Percentiles rank a stretch among this genome's conserved stretches.
Conservation (phyloP, 2,329 filamentous ascomycete genomes). For the Diplodia seriata region DNA sequence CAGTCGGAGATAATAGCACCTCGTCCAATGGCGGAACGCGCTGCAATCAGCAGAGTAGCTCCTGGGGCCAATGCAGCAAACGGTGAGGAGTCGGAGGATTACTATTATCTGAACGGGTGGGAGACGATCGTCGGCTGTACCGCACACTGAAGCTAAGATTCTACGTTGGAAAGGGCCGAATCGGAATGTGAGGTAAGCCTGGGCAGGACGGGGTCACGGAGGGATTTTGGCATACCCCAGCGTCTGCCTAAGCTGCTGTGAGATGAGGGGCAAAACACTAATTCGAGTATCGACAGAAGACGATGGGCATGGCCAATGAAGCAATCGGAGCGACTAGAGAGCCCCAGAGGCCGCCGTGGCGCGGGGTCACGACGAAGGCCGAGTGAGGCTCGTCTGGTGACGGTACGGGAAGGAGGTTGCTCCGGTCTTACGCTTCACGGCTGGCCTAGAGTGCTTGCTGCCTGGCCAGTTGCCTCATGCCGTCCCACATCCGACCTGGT, state of each 20-base stretch:
- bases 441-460: slow-evolving; percentile 12
- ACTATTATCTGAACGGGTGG: background rate
- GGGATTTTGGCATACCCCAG: background rate
- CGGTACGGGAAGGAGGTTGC: slow-evolving; percentile 11
- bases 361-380: background rate
- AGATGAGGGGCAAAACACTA: slow-evolving; percentile 22
- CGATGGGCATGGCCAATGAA: background rate
- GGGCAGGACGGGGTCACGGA: background rate
- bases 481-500: background rate
- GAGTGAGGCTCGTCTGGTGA: slow-evolving; percentile 19
- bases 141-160: background rate
- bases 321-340: background rate
- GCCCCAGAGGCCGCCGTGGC: background rate
- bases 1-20: background rate
- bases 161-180: slow-evolving; percentile 11
- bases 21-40: background rate
- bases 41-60: background rate
- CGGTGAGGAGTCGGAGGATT: background rate
- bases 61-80: background rate
- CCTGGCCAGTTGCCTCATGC: slow-evolving; percentile 18
- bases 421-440: slow-evolving; percentile 20
- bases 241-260: slow-evolving; percentile 29
- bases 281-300: slow-evolving; percentile 5
- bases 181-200: slow-evolving; percentile 23
- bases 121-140: slow-evolving; percentile 11